Evolutionary conservation across 768 basidiomycete species (phyloP), one percentile per base, ranked within the genome.

Genomic region (Sistotremastrum niveocremeum): DNA sequence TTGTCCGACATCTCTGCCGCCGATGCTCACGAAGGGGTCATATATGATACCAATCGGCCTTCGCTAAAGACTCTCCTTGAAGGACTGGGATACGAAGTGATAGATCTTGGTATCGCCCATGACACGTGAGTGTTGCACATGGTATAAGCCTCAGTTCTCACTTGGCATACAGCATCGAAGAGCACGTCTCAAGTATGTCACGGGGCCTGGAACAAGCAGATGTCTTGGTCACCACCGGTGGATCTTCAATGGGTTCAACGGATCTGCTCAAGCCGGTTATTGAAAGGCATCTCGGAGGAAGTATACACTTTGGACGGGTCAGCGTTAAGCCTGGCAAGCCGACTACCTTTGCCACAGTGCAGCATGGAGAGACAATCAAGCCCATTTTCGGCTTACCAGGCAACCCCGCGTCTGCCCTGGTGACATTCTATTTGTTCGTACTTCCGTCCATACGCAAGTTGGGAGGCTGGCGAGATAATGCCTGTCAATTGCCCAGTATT

Each of bases 181-280:
- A 72, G 2, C 84, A 86, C 54, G 68, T 79, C 20, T 57, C 59
- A 7, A 73, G 74, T 3, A 70, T 94, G 41, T 55, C 60, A 49
- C 61, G 60, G 32, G 87, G 80, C 0, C 65, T 84, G 5, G 65
- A 71, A 35, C 55, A 59, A 12, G 82, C 85, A 0, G 89, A 93
- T 56, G 60, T 94, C 6, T 58, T 94, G 9, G 63, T 93, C 7
- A 84, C 85, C 1, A 94, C 89, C 2, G 89, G 89, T 7, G 89
- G 89, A 4, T 90, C 89, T 4, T 88, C 85, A 2, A 93, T 93
- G 89, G 89, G 89, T 0, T 73, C 88, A 2, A 79, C 77, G 1
- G 89, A 93, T 60, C 69, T 93, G 20, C 62, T 94, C 37, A 91
- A 93, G 60, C 89, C 89, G 1, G 75, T 90, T 47, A 81, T 94